Conservation (phyloP, 768 basidiomycete genomes). For the Asterophora lycoperdoides region DNA sequence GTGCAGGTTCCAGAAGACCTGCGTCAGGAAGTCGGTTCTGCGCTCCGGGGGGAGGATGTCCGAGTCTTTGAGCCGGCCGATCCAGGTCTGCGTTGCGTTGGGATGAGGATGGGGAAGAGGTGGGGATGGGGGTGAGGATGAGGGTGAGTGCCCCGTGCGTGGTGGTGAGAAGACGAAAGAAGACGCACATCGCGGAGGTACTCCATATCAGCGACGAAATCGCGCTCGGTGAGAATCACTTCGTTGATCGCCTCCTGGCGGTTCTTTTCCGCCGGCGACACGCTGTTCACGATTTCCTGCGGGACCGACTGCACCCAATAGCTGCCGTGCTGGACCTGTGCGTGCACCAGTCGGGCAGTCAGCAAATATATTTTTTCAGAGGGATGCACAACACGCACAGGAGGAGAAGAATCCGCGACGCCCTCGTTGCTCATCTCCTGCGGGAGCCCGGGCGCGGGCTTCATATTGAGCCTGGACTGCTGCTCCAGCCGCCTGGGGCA, state of each 20-base stretch:
- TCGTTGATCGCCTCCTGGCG: slow-evolving; percentile 99
- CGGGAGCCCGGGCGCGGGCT: slow-evolving; percentile 83
- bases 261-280: slow-evolving; percentile 90
- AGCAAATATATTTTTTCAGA: slow-evolving; percentile 77
- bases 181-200: slow-evolving; percentile 86
- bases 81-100: slow-evolving; percentile 78
- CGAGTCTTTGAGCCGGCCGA: slow-evolving; percentile 72
- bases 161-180: too few species aligned
- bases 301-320: slow-evolving; percentile 94
- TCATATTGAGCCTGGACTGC: slow-evolving; percentile 91
- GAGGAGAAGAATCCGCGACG: slow-evolving; percentile 57
- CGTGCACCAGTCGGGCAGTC: too few species aligned
- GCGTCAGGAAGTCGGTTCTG: slow-evolving; percentile 81
- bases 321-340: too few species aligned
- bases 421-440: slow-evolving; percentile 82
- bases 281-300: slow-evolving; percentile 87
- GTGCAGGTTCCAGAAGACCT: slow-evolving; percentile 97
- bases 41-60: slow-evolving; percentile 74
- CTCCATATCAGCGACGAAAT: slow-evolving; percentile 97
- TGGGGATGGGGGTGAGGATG: too few species aligned
- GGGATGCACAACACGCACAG: slow-evolving; percentile 47
- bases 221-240: slow-evolving; percentile 89
- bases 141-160: too few species aligned
- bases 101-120: too few species aligned
- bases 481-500: slow-evolving; percentile 94